phyloP scores from a whole-genome alignment of 2,329 filamentous ascomycete genomes.

The Sphaerulina musiva region DNA sequence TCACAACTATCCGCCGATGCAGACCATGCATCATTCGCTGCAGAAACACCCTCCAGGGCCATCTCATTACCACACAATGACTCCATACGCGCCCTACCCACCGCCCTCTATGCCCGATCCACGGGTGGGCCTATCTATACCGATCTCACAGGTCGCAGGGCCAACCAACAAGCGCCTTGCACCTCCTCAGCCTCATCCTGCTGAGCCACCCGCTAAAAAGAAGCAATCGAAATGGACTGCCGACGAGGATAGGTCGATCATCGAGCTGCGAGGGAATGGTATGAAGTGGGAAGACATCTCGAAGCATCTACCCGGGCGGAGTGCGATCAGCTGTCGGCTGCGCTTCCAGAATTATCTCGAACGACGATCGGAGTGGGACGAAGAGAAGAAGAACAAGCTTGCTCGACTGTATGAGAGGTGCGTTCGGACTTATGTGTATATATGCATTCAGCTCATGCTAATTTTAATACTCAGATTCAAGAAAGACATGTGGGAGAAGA shows the following conservation, averaged over 20 bases:
- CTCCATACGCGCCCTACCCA: conserved; percentile 27
- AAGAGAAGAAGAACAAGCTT: conserved; percentile 95
- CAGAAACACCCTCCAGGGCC: conserved; percentile 20
- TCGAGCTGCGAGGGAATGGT: conserved; percentile 77
- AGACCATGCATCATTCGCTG: conserved; percentile 25
- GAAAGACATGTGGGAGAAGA: conserved; percentile 94
- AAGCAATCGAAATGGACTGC: conserved; percentile 96
- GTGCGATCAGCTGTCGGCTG: conserved; percentile 85
- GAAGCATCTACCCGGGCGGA: conserved; percentile 80
- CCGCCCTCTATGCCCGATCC: conserved; percentile 26
- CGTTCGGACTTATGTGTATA: conserved; percentile 28
- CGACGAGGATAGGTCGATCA: conserved; percentile 89
- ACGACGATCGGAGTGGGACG: conserved; percentile 87
- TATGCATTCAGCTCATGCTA: background rate
- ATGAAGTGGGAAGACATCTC: conserved; percentile 99
- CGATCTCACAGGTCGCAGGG: conserved; percentile 40
- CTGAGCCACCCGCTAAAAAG: conserved; percentile 72
- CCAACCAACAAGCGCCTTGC: conserved; percentile 37
- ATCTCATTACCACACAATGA: conserved; percentile 26
- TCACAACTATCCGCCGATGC: conserved; percentile 26
- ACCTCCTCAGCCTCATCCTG: conserved; percentile 43
- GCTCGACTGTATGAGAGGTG: conserved; percentile 93
- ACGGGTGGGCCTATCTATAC: conserved; percentile 24
- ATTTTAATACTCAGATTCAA: conserved; percentile 63
- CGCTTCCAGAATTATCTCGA: conserved; percentile 98